phyloP scores from a whole-genome alignment of 768 basidiomycete genomes.

The Russula foetens region DNA sequence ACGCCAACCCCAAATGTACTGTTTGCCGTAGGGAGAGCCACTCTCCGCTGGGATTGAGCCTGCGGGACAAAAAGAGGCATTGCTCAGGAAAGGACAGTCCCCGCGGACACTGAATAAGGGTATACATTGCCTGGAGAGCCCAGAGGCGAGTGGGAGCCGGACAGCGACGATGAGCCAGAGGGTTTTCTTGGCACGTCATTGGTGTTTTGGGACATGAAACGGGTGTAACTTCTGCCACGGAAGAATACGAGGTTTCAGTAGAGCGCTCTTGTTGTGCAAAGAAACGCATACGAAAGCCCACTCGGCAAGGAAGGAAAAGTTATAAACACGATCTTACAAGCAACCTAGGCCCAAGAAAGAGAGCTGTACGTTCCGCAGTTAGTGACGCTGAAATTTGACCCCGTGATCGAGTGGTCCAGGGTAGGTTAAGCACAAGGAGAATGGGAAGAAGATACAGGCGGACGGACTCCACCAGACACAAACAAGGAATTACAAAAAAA shows the following conservation, averaged over 20 bases:
- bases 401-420: not conserved
- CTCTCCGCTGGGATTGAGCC: conserved; percentile 40
- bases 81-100: conserved; percentile 6
- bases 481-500: not conserved
- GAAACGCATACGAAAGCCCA: not conserved
- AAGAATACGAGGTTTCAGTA: not conserved
- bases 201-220: conserved; percentile 27
- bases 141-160: conserved; percentile 53
- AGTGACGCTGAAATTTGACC: not conserved
- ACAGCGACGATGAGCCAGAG: conserved; percentile 61
- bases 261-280: not conserved
- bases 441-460: not conserved
- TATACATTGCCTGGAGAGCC: conserved; percentile 52
- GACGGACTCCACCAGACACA: not conserved
- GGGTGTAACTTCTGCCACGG: conserved; percentile 11
- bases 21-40: conserved; percentile 32
- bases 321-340: conserved; percentile 1
- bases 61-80: conserved; percentile 16
- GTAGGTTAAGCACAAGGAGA: not conserved
- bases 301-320: not conserved
- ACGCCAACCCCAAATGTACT: conserved; percentile 50
- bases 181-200: conserved; percentile 46
- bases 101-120: conserved; percentile 2
- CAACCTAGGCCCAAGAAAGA: not conserved
- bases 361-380: not conserved